Conservation (phyloP, 176 grass and related monocot species). For the Alloteropsis semialata region DNA sequence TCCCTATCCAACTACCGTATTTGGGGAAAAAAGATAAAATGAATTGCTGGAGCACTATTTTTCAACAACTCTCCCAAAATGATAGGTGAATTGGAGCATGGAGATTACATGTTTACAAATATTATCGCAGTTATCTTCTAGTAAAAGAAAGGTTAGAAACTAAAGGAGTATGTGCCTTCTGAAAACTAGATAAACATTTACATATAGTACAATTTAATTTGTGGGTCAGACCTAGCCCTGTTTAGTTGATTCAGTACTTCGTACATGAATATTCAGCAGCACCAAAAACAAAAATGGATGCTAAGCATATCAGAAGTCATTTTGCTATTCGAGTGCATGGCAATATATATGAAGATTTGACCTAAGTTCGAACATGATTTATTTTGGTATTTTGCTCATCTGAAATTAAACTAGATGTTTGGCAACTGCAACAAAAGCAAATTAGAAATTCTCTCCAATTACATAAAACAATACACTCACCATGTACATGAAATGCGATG, state of each 20-base stretch:
- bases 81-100: too few relatives aligned
- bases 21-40: too few relatives aligned
- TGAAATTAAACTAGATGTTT: neutral
- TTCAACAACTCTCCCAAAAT: too few relatives aligned
- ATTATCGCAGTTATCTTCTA: too few relatives aligned
- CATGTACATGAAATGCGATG: neutral
- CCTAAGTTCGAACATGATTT: neutral
- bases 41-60: too few relatives aligned
- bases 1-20: too few relatives aligned
- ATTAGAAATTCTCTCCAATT: neutral
- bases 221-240: too few relatives aligned
- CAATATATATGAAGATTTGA: neutral
- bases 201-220: neutral
- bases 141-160: too few relatives aligned
- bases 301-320: neutral
- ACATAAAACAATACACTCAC: neutral
- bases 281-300: neutral
- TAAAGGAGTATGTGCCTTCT: neutral
- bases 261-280: neutral
- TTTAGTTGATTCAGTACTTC: too few relatives aligned
- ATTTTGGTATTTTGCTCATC: neutral
- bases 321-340: neutral
- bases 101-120: too few relatives aligned
- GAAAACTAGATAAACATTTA: neutral
- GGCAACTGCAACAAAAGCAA: neutral